Evolutionary conservation across 1,139 yeast species (phyloP), one percentile per base, ranked within the genome.

Genomic region (Sugiyamaella japonica): DNA sequence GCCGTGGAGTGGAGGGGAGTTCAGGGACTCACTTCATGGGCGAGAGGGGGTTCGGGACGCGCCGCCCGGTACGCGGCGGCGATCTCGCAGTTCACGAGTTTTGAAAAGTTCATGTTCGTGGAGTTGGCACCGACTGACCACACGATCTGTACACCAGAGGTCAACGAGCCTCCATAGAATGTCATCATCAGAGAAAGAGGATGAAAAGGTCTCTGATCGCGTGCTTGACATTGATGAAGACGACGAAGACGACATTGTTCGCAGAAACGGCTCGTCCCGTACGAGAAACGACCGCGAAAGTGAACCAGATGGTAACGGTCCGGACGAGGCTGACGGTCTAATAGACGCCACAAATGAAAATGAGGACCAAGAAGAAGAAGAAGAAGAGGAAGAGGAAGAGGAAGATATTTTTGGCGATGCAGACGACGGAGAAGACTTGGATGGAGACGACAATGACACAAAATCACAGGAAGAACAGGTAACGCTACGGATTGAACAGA

Each of bases 401-500:
- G 63, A 61, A 10, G 61, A 55, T 39, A 60, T 59, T 15, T 57
- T 57, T 46, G 63, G 60, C 5, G 62, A 57, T 5, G 55, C 45
- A 0, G 62, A 50, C 36, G 57, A 47, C 29, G 55, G 48, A 9
- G 55, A 52, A 5, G 58, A 52, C 10, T 54, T 16, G 7, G 38
- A 43, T 8, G 59, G 54, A n/a, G 54, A 50, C 10, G 59, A 56
- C 17, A 20, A 40, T 2, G 63, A 56, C 23, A 55, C 54, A 2
- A 56, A 52, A 25, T 61, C 55, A 12, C 60, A 54, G n/a, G 55
- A 41, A 15, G 73, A 69, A 25, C 73, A 72, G 12, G 46, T 49
- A 7, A 48, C 51, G 1, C 20, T 59, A 23, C 47, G 58, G 17
- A 53, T 56, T 20, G 50, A 51, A 46, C 86, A 85, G 55, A 75